phyloP scores from a whole-genome alignment of 139 green algal genomes.

The Chlorella ohadii region DNA sequence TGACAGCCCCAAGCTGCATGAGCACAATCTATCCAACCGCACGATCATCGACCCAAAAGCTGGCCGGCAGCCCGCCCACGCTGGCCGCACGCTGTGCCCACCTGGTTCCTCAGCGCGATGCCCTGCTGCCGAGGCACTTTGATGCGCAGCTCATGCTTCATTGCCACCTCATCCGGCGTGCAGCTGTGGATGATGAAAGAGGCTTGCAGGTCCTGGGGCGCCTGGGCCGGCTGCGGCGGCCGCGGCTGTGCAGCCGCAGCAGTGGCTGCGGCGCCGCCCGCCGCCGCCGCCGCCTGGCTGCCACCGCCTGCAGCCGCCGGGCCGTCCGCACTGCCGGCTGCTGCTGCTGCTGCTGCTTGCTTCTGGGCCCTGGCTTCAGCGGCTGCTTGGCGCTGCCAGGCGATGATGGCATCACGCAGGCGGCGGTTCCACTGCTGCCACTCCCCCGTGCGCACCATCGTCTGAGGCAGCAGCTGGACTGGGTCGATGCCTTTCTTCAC shows the following conservation, averaged over 20 bases:
- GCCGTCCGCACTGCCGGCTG: not conserved
- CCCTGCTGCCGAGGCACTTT: not conserved
- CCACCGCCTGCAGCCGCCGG: not conserved
- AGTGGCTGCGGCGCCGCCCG: not conserved
- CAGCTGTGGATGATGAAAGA: not conserved
- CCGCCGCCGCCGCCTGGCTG: not conserved
- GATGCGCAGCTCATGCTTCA: not conserved
- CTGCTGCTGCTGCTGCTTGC: not conserved
- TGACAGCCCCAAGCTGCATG: no score
- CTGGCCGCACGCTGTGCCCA: no score
- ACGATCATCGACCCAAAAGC: no score
- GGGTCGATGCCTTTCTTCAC: not conserved
- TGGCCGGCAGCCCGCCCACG: no score
- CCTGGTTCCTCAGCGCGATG: not conserved
- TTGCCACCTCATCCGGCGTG: no score
- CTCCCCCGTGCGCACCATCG: not conserved
- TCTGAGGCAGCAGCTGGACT: not conserved
- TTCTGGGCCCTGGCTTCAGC: not conserved
- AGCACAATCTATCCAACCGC: no score
- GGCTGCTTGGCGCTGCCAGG: not conserved
- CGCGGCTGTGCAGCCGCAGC: not conserved
- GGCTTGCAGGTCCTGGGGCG: not conserved
- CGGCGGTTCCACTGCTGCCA: constrained; percentile 9
- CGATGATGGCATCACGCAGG: not conserved
- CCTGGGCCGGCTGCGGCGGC: not conserved